Evolutionary conservation across 2,329 filamentous ascomycete species (phyloP).

Genomic region (Furcasterigmium furcatum): DNA sequence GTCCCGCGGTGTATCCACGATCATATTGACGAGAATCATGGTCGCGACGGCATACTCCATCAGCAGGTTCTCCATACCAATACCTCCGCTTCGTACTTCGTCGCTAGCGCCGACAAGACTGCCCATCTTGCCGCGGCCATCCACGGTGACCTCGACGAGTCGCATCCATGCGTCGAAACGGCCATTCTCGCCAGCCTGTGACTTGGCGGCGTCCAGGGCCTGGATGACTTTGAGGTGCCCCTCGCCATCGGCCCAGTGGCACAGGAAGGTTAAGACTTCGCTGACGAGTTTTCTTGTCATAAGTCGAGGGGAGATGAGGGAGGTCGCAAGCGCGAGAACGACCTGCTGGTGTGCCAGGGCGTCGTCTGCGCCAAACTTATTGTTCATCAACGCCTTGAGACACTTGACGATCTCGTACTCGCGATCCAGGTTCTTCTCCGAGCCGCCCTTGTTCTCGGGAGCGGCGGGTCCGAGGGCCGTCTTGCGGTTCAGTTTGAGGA

Average conservation of each 20-base stretch:
- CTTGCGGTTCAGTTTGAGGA: constrained; percentile 90
- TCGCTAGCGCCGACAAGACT: constrained; percentile 95
- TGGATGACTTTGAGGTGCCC: constrained; percentile 93
- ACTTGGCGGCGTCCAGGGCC: constrained; percentile 88
- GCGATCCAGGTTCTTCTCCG: constrained; percentile 78
- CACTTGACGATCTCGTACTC: constrained; percentile 99
- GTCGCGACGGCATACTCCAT: constrained; percentile 99
- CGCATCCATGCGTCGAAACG: constrained; percentile 99
- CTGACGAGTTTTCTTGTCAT: constrained; percentile 93
- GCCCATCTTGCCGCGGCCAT: constrained; percentile 97
- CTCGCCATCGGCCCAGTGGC: constrained; percentile 86
- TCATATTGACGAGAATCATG: constrained; percentile 93
- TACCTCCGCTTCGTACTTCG: constrained; percentile 90
- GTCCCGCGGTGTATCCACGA: constrained; percentile 86
- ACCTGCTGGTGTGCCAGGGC: constrained; percentile 87
- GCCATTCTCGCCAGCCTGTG: constrained; percentile 84
- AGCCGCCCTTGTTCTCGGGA: constrained; percentile 40
- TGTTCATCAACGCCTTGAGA: constrained; percentile 97
- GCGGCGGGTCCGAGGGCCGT: constrained; percentile 70
- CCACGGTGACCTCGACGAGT: constrained; percentile 93
- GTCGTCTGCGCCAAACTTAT: constrained; percentile 97
- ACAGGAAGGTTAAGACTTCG: constrained; percentile 93
- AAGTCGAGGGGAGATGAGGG: constrained; percentile 81
- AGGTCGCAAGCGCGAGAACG: constrained; percentile 81
- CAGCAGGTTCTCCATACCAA: constrained; percentile 96